phyloP scores from a whole-genome alignment of 805 yeast genomes.

The Clavispora asparagi region DNA sequence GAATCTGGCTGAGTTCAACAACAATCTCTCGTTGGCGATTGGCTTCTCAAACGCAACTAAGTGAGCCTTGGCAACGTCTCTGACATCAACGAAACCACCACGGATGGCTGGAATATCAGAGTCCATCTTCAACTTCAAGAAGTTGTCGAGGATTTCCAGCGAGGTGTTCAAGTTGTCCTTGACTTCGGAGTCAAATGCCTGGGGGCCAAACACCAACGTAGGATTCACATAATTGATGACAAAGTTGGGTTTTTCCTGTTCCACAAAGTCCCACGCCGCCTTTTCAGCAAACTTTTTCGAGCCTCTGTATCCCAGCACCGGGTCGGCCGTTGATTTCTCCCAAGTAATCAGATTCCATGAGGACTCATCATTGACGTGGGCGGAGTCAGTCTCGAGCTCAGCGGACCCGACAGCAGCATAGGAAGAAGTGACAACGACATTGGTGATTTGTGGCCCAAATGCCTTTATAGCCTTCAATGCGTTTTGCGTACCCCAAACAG shows the following conservation, averaged over 20 bases:
- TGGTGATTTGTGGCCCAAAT: conserved; percentile 37
- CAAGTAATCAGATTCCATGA: conserved; percentile 14
- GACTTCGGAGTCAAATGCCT: conserved; percentile 22
- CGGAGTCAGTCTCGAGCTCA: too few species aligned
- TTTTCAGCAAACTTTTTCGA: conserved; percentile 54
- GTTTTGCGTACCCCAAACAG: conserved; percentile 45
- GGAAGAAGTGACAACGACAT: conserved; percentile 45
- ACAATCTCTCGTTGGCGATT: conserved; percentile 24
- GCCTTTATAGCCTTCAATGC: conserved; percentile 43
- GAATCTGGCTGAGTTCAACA: too few species aligned
- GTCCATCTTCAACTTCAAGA: conserved; percentile 24
- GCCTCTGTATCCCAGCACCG: conserved; percentile 42
- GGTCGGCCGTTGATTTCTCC: conserved; percentile 27
- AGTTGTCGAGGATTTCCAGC: conserved; percentile 37
- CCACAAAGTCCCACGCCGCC: conserved; percentile 27
- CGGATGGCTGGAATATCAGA: conserved; percentile 14
- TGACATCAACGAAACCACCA: conserved; percentile 44
- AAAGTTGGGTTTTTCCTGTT: conserved; percentile 29
- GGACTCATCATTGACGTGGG: conserved; percentile 6
- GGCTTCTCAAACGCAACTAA: conserved; percentile 12
- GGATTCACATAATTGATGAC: conserved; percentile 29
- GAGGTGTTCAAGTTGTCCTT: conserved; percentile 31
- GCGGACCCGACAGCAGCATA: too few species aligned
- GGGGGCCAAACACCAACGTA: conserved; percentile 22
- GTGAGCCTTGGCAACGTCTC: conserved; percentile 60